Evolutionary conservation across 306 rosid genomes (phyloP), one percentile per base, ranked within the genome.

Genomic region (Cucumis cinereus): DNA sequence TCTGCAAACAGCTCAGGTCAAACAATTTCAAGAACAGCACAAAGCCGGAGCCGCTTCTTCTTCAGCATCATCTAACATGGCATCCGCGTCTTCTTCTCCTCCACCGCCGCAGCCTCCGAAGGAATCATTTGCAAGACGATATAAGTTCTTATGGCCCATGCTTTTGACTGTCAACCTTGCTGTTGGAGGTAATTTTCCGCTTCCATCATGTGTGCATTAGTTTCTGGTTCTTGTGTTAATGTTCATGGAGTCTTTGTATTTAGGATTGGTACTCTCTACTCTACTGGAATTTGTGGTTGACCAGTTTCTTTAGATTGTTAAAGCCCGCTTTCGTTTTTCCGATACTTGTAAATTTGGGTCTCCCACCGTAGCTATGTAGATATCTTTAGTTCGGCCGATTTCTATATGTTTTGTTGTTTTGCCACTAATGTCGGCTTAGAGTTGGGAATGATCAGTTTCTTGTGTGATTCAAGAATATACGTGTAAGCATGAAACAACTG

Each of bases 81-180:
- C 53, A 11, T 30, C 82, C 52, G 82, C 73, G 20, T 50, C 55
- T 6, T 28, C 93, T 43, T 28, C 90, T 41, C 33, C 89, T 20
- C 74, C 81, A 20, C 82, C 80, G n/a, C 90, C 89, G 5, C 86
- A 81, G 61, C 90, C 87, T 11, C 89, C 88, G 2, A 91, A 82
- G 74, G 92, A 82, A 80, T 82, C 97, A 0, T 92, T 95, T 86
- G 82, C 81, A 36, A 92, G 96, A 49, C 96, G 97, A 69, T 88
- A 88, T 81, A 95, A 84, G 79, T 95, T 79, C 50, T 69, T 95
- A 19, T 90, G 91, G 99, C 97, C 99, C 36, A 63, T 88, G 87
- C 80, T 95, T 56, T 85, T 95, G 88, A 80, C 93, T 55, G 97
- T 88, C 5, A 95, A 92, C 89, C 84, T 94, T 77, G 96, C 88